Evolutionary conservation across 768 basidiomycete genomes (phyloP), one percentile per base, ranked within the genome.

Genomic region (Tephrocybe sp.): DNA sequence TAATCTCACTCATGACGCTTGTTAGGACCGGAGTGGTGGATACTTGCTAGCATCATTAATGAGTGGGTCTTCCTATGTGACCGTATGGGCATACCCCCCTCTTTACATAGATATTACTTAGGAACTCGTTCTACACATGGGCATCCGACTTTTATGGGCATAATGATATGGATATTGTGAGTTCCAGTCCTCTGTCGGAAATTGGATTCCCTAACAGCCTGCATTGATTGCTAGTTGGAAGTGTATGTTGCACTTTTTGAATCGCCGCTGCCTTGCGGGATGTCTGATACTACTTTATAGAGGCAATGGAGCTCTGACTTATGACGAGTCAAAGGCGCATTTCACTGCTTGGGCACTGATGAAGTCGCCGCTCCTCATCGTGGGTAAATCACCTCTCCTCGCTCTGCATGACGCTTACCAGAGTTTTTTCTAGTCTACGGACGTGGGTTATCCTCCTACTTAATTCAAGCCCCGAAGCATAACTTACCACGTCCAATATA

Each of bases 341-440:
- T 87, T 86, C 62, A 86, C 84, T 0, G 83, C 83, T 4, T 88
- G 86, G 85, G 84, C 85, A 14, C 62, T 88, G 39, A 79, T 85
- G 80, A 86, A 85, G 59, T 71, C 69, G 0, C 85, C 86, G 1
- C 74, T 88, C 24, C 62, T 87, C 53, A 54, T 58, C 33, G 72
- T 75, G 23, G 33, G 66, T 62, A 14, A n/a, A 10, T 45, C 41
- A 4, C 36, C 30, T 21, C 46, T 48, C 32, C 10, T 11, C 44
- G 26, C 39, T 39, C 17, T 18, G 18, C 36, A 47, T 7, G 4
- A 40, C 15, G n/a, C 26, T 50, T 14, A 28, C 26, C 34, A 21
- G n/a, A n/a, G n/a, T n/a, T n/a, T 18, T 17, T 24, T 28, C n/a
- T 32, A 61, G 60, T 58, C 57, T 4, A 58, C 57, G 4, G 57